Evolutionary conservation across 257 asterid species (phyloP).

Genomic region (Fraxinus americana): DNA sequence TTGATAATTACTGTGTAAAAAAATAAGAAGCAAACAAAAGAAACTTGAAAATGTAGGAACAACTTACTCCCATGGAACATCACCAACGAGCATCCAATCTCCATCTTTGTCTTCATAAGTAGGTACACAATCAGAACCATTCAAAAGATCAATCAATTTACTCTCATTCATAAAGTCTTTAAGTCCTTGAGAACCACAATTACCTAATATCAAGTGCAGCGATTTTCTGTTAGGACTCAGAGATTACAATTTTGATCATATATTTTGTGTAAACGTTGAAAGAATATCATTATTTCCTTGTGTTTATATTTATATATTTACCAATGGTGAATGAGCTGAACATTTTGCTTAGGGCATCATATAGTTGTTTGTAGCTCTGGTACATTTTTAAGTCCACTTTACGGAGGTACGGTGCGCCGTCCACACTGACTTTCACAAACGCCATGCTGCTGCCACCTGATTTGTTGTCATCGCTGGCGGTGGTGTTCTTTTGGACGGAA

Average conservation of each 20-base stretch:
- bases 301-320: constrained; percentile 23
- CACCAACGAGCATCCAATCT: constrained; percentile 50
- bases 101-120: constrained; percentile 46
- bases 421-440: constrained; percentile 55
- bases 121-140: constrained; percentile 62
- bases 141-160: constrained; percentile 55
- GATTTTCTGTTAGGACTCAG: not conserved
- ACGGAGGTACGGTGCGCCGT: constrained; percentile 61
- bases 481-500: constrained; percentile 32
- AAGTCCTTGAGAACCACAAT: constrained; percentile 46
- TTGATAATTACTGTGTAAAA: not conserved
- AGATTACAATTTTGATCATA: not conserved
- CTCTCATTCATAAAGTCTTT: constrained; percentile 57
- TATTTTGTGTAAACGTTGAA: not conserved
- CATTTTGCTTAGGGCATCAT: constrained; percentile 56
- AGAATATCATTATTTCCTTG: not conserved
- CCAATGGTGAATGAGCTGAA: constrained; percentile 59
- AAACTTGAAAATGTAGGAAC: not conserved
- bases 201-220: constrained; percentile 30
- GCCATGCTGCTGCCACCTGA: constrained; percentile 35
- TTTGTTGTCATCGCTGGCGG: constrained; percentile 24
- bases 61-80: constrained; percentile 57
- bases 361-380: constrained; percentile 52
- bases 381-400: constrained; percentile 59
- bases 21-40: no score